These are phyloP conservation scores for Tolypocladium capitatum DNA, from an alignment of 2,329 filamentous ascomycete genomes.

Conservation along the genomic window DNA sequence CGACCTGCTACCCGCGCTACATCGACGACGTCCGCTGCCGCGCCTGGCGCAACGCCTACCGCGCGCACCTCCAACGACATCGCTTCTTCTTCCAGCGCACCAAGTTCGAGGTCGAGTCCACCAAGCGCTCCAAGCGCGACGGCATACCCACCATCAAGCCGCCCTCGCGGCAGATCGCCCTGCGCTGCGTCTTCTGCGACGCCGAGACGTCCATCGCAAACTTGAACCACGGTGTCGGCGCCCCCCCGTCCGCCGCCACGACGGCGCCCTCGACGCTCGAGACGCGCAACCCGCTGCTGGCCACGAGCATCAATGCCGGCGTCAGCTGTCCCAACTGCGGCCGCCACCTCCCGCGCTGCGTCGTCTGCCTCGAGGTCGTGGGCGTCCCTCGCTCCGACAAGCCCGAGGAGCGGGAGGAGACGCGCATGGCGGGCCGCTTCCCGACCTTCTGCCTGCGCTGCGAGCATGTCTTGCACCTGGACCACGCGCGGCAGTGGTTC, in stretches of 20 bases:
- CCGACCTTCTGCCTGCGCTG: slow-evolving; percentile 58
- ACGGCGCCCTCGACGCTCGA: slow-evolving; percentile 12
- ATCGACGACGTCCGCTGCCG: slow-evolving; percentile 64
- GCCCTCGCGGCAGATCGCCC: slow-evolving; percentile 54
- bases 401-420: slow-evolving; percentile 37
- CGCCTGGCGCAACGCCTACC: slow-evolving; percentile 61
- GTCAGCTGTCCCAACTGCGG: slow-evolving; percentile 55
- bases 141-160: slow-evolving; percentile 50
- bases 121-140: slow-evolving; percentile 51
- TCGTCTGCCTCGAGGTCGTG: slow-evolving; percentile 54
- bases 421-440: slow-evolving; percentile 40
- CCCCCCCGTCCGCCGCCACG: slow-evolving; percentile 10
- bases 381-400: slow-evolving; percentile 49
- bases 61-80: slow-evolving; percentile 59
- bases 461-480: slow-evolving; percentile 54
- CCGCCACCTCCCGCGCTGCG: slow-evolving; percentile 52
- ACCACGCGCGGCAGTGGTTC: slow-evolving; percentile 57
- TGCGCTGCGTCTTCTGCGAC: slow-evolving; percentile 68
- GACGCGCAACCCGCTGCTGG: slow-evolving; percentile 41
- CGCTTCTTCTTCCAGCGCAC: slow-evolving; percentile 62
- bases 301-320: slow-evolving; percentile 44
- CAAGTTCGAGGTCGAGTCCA: slow-evolving; percentile 67
- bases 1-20: slow-evolving; percentile 61
- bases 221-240: slow-evolving; percentile 13
- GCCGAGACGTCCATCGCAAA: slow-evolving; percentile 38